Evolutionary conservation across 2,329 filamentous ascomycete species (phyloP).

Genomic region (Fusarium pseudonygamai): DNA sequence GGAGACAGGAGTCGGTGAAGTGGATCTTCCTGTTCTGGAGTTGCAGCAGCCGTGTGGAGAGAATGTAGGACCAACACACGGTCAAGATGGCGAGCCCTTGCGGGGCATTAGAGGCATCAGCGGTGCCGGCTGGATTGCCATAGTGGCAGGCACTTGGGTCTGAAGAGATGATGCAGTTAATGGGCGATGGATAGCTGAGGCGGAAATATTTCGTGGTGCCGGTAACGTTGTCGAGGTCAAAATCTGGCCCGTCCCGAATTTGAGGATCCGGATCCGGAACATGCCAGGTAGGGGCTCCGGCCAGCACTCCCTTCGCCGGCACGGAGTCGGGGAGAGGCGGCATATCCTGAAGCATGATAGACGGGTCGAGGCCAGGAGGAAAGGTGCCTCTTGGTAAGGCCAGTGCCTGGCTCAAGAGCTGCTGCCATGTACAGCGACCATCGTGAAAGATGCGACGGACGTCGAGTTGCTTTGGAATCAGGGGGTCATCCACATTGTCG

Average conservation of each 20-base stretch:
- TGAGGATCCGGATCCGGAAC: conserved; percentile 38
- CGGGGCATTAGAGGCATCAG: conserved; percentile 33
- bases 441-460: conserved; percentile 36
- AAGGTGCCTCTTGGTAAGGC: conserved; percentile 34
- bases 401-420: conserved; percentile 30
- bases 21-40: conserved; percentile 38
- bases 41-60: conserved; percentile 43
- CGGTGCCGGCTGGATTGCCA: conserved; percentile 29
- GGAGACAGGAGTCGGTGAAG: conserved; percentile 39
- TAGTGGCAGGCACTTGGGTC: conserved; percentile 33
- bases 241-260: conserved; percentile 3
- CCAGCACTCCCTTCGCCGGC: conserved; percentile 36
- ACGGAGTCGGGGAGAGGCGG: conserved; percentile 36
- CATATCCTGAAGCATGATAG: conserved; percentile 42
- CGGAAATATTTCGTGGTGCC: conserved; percentile 43
- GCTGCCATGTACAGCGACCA: conserved; percentile 36
- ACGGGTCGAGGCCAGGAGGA: conserved; percentile 34
- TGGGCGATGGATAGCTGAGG: conserved; percentile 35
- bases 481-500: conserved; percentile 33
- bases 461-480: conserved; percentile 35
- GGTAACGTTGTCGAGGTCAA: conserved; percentile 36
- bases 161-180: conserved; percentile 35
- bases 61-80: conserved; percentile 44
- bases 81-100: conserved; percentile 41
- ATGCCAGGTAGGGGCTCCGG: conserved; percentile 39